Base-by-base conservation (phyloP, 1,284 basidiomycete genomes). In the Trametes versicolor region DNA sequence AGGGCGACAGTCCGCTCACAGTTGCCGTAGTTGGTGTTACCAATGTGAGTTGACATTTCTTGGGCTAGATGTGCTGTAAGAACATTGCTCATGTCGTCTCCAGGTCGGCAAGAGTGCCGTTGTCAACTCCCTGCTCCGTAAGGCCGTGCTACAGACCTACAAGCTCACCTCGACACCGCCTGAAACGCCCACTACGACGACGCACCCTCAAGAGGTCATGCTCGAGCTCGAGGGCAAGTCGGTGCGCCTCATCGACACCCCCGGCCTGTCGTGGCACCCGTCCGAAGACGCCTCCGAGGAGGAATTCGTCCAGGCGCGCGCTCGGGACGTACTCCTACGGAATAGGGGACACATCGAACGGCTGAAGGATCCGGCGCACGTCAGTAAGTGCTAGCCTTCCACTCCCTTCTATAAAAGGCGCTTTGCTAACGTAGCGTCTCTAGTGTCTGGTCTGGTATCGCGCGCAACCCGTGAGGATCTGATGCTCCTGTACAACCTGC, bases 401-500 rank as follows among this genome's bases (percentile, higher is more conserved):
- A 25, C 39, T 52, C 13, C 21, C 5, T 29, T 47, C 7, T 25
- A 17, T 43, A 3, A 45, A 8, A 12, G 15, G 8, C 4, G 13
- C 49, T 9, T 21, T 60, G 5, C 56, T 56, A 23, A 43, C 15
- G 23, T 58, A 21, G 62, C 48, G 29, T 32, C 56, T 58, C 21
- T 72, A 95, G 95, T 94, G 66, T 80, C 85, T 36, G 85, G 92
- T 67, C 87, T 98, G 65, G 82, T 97, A n/a, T 77, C 85, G 36
- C 87, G 89, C 39, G 88, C 92, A 17, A 88, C 88, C 70, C 79
- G 85, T 21, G 91, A 96, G 74, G 96, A 97, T 77, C 82, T 98
- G 54, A 96, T 97, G 92, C 81, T 97, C 51, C 83, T 91, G 60
- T 97, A 97, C 82, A 91, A 87, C 73, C 83, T 97, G n/a, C 93